These are phyloP conservation scores for Podospora didyma DNA, from an alignment of 495 filamentous ascomycete species.

Conservation along the genomic window DNA sequence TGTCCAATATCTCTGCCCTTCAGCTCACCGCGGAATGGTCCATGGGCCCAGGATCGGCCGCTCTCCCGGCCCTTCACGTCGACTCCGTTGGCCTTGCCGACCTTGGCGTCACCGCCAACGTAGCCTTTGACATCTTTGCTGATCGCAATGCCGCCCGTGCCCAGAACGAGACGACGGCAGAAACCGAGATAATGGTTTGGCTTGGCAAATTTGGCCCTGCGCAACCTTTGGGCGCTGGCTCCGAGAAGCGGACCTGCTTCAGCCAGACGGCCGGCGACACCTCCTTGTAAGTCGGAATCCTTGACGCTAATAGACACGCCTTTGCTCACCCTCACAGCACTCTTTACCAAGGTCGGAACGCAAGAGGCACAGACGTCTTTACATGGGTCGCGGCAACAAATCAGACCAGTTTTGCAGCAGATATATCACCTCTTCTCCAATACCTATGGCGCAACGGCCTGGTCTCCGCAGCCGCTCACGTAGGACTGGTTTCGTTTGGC, in stretches of 20 bases:
- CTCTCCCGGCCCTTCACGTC: conserved; percentile 11
- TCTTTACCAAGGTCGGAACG: conserved; percentile 23
- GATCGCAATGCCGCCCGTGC: conserved; percentile 19
- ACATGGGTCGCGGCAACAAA: conserved; percentile 21
- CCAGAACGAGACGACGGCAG: conserved; percentile 18
- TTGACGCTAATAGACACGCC: neutral
- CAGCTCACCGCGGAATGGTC: conserved; percentile 23
- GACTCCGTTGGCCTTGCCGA: conserved; percentile 15
- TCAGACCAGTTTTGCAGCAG: conserved; percentile 19
- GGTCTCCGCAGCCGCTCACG: conserved; percentile 16
- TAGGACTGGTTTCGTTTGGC: conserved; percentile 25
- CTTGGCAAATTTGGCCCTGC: conserved; percentile 21
- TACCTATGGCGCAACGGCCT: conserved; percentile 26
- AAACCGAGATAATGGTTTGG: conserved; percentile 33
- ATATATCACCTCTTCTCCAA: conserved; percentile 25
- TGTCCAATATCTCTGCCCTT: conserved; percentile 29
- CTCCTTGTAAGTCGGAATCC: conserved; percentile 18
- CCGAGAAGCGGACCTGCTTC: conserved; percentile 3
- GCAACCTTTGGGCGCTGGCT: conserved; percentile 20
- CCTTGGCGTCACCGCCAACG: conserved; percentile 20
- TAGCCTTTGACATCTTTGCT: conserved; percentile 29
- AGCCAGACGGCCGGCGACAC: conserved; percentile 10
- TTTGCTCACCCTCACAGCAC: conserved; percentile 16
- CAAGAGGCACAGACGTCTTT: conserved; percentile 23
- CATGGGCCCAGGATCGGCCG: conserved; percentile 25